Conservation (phyloP, 352 stramenopile genomes). For the Pythium periplocum region DNA sequence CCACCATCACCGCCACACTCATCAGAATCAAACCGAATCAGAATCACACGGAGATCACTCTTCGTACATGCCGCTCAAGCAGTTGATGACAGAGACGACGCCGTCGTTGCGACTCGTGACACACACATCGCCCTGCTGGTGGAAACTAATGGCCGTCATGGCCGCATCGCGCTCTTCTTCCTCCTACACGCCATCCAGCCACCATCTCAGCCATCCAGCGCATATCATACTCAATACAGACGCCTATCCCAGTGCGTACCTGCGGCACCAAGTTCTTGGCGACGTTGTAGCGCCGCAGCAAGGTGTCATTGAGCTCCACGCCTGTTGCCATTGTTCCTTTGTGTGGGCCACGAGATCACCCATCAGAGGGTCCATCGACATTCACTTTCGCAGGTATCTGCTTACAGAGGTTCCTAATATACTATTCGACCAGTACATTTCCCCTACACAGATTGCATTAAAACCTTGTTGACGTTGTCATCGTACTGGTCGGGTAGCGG, state of each 20-base stretch:
- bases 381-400: constrained; percentile 8
- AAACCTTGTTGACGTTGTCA: no score
- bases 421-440: constrained; percentile 17
- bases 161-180: constrained; percentile 59
- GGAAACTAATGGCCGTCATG: constrained; percentile 70
- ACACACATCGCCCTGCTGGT: constrained; percentile 72
- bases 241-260: constrained; percentile 16
- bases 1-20: neutral
- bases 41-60: neutral
- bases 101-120: constrained; percentile 74
- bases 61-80: constrained; percentile 71
- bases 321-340: constrained; percentile 4
- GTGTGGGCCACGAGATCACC: neutral
- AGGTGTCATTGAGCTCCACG: constrained; percentile 46
- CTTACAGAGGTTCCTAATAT: neutral
- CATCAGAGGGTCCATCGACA: neutral
- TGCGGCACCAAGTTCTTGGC: constrained; percentile 58
- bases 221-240: neutral
- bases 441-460: no score
- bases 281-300: constrained; percentile 64
- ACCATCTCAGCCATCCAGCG: neutral
- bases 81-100: constrained; percentile 79
- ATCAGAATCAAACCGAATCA: neutral
- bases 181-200: constrained; percentile 18
- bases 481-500: constrained; percentile 26